Conservation (phyloP, 176 grass and related monocot genomes). For the Phragmites australis region DNA sequence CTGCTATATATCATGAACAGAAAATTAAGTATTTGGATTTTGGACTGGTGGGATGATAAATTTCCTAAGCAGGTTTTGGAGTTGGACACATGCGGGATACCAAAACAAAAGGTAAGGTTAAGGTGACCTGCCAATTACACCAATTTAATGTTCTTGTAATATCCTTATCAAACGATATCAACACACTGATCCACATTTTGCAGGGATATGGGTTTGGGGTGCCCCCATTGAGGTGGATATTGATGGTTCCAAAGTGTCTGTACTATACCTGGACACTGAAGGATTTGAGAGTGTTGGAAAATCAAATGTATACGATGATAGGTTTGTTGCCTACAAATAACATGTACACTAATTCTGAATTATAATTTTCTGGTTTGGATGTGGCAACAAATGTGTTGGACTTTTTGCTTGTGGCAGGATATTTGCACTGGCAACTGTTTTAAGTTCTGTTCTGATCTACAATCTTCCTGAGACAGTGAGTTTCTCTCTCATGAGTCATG, state of each 20-base stretch:
- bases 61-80: slow-evolving; percentile 67
- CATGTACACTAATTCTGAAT: not conserved
- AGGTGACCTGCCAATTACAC: not conserved
- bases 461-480: slow-evolving; percentile 93
- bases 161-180: not conserved
- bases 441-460: slow-evolving; percentile 95
- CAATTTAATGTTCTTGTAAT: not conserved
- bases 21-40: not conserved
- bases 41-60: not conserved
- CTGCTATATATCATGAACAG: not conserved
- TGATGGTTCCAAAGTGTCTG: slow-evolving; percentile 76
- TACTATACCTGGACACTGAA: slow-evolving; percentile 88
- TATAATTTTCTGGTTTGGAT: slow-evolving; percentile 3
- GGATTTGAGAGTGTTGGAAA: slow-evolving; percentile 96
- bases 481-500: not conserved
- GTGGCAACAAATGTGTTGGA: not conserved
- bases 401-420: slow-evolving; percentile 51
- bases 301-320: slow-evolving; percentile 99
- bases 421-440: slow-evolving; percentile 87
- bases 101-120: slow-evolving; percentile 88
- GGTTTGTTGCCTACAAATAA: slow-evolving; percentile 46
- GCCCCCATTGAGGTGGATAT: slow-evolving; percentile 67
- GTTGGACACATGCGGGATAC: slow-evolving; percentile 96
- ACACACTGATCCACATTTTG: slow-evolving; percentile 27
- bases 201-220: slow-evolving; percentile 96